phyloP scores from a whole-genome alignment of 202 grass and related monocot species.

The Carex arenaria region DNA sequence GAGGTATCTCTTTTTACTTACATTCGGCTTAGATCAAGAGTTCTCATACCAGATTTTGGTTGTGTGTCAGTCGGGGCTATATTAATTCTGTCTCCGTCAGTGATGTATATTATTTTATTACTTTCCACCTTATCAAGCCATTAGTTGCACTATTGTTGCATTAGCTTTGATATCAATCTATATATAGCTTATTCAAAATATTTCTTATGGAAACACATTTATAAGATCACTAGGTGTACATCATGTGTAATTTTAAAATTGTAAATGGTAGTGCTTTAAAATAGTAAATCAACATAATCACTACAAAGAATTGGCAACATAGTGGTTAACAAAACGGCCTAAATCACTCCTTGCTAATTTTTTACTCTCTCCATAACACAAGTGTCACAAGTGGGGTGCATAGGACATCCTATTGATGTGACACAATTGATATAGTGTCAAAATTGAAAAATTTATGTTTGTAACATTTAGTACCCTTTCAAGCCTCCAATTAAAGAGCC shows the following conservation, averaged over 20 bases:
- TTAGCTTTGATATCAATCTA: not conserved
- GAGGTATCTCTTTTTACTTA: conserved; percentile 34
- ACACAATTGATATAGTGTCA: not conserved
- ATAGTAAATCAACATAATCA: not conserved
- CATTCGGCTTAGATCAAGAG: not conserved
- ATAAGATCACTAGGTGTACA: not conserved
- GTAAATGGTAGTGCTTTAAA: not conserved
- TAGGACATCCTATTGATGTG: not conserved
- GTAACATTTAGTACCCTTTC: conserved; percentile 21
- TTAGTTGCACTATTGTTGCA: not conserved
- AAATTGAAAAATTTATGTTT: not conserved
- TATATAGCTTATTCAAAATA: not conserved
- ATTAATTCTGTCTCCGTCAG: not conserved
- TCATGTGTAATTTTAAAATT: not conserved
- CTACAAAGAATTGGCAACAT: not conserved
- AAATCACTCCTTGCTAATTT: not conserved
- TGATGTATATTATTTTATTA: not conserved
- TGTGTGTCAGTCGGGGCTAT: not conserved
- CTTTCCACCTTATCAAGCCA: not conserved
- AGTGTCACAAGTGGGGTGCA: not conserved
- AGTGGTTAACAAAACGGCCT: not conserved
- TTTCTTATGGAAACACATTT: not conserved
- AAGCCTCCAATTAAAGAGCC: conserved; percentile 53
- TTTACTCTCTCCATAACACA: not conserved
- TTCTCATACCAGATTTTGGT: not conserved